Evolutionary conservation across 2,329 filamentous ascomycete species (phyloP).

Genomic region (Ilyonectria sp.): DNA sequence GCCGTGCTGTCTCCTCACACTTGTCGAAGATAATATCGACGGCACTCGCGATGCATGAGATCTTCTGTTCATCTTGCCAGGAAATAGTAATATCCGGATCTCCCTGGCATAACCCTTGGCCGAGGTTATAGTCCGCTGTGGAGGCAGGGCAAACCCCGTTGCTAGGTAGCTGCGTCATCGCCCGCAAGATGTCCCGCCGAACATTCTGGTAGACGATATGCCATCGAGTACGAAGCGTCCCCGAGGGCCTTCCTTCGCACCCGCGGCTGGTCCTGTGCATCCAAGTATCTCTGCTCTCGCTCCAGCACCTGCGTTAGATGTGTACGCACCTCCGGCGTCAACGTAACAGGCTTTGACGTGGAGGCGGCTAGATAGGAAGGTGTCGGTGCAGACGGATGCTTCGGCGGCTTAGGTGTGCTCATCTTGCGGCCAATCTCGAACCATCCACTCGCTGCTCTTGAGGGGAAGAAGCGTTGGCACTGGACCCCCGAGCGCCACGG

Average conservation of each 20-base stretch:
- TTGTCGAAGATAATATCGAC: slow-evolving; percentile 4
- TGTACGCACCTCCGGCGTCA: background rate
- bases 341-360: background rate
- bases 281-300: slow-evolving; percentile 13
- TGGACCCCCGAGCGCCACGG: background rate
- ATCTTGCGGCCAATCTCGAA: slow-evolving; percentile 19
- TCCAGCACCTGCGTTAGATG: slow-evolving; percentile 6
- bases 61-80: slow-evolving; percentile 16
- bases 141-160: background rate
- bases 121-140: background rate
- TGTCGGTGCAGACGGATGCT: background rate
- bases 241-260: slow-evolving; percentile 2
- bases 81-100: slow-evolving; percentile 5
- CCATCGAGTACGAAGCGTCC: too few relatives aligned
- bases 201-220: slow-evolving; percentile 20
- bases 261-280: slow-evolving; percentile 7
- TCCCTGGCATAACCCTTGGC: slow-evolving; percentile 2
- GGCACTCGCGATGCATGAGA: background rate
- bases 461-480: slow-evolving; percentile 17
- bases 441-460: slow-evolving; percentile 13
- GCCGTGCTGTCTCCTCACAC: slow-evolving; percentile 11
- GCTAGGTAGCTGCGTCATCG: background rate
- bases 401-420: background rate
- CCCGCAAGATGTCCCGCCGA: slow-evolving; percentile 12
- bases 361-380: background rate